Evolutionary conservation across 2,329 filamentous ascomycete genomes (phyloP), one percentile per base, ranked within the genome.

Genomic region (Colletotrichum sp.): DNA sequence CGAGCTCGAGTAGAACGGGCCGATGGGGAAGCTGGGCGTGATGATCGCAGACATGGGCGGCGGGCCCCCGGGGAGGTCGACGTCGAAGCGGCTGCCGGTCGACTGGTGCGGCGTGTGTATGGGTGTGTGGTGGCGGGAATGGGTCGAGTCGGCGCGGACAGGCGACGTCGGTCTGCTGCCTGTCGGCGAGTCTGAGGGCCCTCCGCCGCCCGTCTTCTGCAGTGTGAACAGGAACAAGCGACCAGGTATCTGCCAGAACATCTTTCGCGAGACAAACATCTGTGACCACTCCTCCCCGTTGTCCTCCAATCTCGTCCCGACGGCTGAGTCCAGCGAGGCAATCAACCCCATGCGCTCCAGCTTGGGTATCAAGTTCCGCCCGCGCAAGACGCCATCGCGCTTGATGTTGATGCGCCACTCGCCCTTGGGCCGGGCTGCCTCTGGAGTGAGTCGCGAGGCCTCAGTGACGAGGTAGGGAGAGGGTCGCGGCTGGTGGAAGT

Each of bases 311-410:
- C 91, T 90, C 1, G 90, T 87, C 6, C 95, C 95, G 4, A 97
- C 94, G 1, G 91, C 90, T 0, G 94, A 95, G 80, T 98, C 93
- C 70, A 94, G 90, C 28, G 91, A 94, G 0, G 93, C 89, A 67
- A 98, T 92, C 68, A 99, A 85, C 1, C 96, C 96, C 96, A 98
- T 98, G 71, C 96, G 92, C 87, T 98, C 96, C 60, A 98, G 91
- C 87, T 98, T 98, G 28, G 95, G 94, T 58, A 98, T 90, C 78
- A 98, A 87, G 78, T 97, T 95, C 75, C 92, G 92, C 52, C 94
- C 94, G 78, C 95, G 93, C 83, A 99, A 92, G 52, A 98, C 94
- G n/a, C 96, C 96, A 79, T 98, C 95, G 12, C 94, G 89, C 83
- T 93, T 95, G 83, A 99, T 93, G 80, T 93, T 93, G 80, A 99